Base-by-base conservation (phyloP, 2,329 filamentous ascomycete species). In the Claviceps pazoutovae region DNA sequence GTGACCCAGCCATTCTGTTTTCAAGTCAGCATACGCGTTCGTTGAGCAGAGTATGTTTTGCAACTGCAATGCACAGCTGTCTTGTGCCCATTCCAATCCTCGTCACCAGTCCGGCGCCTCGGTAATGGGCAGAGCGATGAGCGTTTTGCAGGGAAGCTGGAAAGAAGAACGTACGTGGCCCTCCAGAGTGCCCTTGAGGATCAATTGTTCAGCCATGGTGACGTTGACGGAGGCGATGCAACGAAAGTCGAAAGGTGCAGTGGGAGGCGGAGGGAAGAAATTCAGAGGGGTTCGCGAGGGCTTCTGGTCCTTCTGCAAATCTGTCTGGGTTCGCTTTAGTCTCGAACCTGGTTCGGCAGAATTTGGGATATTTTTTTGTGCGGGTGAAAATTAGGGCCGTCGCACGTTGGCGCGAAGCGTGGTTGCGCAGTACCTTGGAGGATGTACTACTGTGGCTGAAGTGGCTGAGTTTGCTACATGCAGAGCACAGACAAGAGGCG, bases 161-260 rank as follows among this genome's bases (percentile, higher is more conserved):
- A 56, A 59, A 55, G 39, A 53, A 54, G 55, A 64, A 81, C 78
- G 71, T 79, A 82, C 78, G 84, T 97, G 91, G 84, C 91, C 91
- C 85, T 93, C 88, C 74, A 95, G 87, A 80, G 87, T 93, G 74
- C 88, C 88, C 80, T 91, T 90, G 76, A 93, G 85, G 79, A 94
- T 88, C 74, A 93, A 80, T 82, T 91, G 86, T 82, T 93, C 87
- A 80, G 86, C 84, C 87, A 93, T 93, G 67, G 67, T 73, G 69
- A 66, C 67, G 64, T 68, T 70, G 67, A 66, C 68, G 62, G 62
- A 65, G 65, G 67, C 66, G 65, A 67, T 71, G 64, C 61, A 62
- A 62, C 62, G 60, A 59, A 57, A 49, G 50, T 55, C 53, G 58
- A 54, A 54, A 54, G 54, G 55, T 56, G 59, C 58, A 55, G 62